Percentiles rank a stretch among this genome's conserved stretches.
Conservation (phyloP, 1,284 basidiomycete genomes). For the Naganishia cerealis region DNA sequence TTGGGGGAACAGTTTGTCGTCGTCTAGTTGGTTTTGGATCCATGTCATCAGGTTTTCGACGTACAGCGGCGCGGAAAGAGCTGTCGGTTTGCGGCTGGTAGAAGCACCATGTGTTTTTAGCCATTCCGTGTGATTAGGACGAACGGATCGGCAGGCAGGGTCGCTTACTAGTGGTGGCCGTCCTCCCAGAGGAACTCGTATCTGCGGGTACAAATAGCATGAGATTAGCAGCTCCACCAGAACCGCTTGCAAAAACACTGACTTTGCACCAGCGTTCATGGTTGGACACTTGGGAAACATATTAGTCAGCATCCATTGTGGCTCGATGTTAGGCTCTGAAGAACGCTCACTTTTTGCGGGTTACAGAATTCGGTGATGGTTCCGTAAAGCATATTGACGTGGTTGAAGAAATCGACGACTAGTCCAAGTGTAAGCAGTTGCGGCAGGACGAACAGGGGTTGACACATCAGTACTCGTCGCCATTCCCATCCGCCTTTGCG, state of each 20-base stretch:
- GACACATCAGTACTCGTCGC: no score
- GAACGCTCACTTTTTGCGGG: slow-evolving; percentile 75
- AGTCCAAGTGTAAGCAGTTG: slow-evolving; percentile 4
- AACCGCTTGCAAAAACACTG: slow-evolving; percentile 42
- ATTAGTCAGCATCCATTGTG: neutral
- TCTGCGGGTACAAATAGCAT: slow-evolving; percentile 53
- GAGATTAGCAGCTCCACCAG: slow-evolving; percentile 20
- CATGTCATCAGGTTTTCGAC: slow-evolving; percentile 99
- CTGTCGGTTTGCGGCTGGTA: slow-evolving; percentile 78
- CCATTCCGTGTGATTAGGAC: no score
- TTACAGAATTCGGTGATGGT: slow-evolving; percentile 96
- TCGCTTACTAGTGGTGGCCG: slow-evolving; percentile 67
- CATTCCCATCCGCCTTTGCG: neutral
- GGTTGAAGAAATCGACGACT: slow-evolving; percentile 96
- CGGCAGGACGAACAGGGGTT: no score
- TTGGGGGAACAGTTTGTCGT: slow-evolving; percentile 89
- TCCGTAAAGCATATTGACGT: slow-evolving; percentile 92
- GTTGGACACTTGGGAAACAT: slow-evolving; percentile 74
- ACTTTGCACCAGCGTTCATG: slow-evolving; percentile 98
- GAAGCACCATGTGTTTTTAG: neutral
- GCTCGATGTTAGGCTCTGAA: neutral
- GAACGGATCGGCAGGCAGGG: neutral
- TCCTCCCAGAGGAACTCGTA: slow-evolving; percentile 99
- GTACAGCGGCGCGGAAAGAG: slow-evolving; percentile 90
- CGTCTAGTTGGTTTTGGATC: slow-evolving; percentile 90